Percentiles rank a stretch among this genome's conserved stretches.
Conservation (phyloP, 2,329 filamentous ascomycete genomes). For the Beauveria brongniartii region DNA sequence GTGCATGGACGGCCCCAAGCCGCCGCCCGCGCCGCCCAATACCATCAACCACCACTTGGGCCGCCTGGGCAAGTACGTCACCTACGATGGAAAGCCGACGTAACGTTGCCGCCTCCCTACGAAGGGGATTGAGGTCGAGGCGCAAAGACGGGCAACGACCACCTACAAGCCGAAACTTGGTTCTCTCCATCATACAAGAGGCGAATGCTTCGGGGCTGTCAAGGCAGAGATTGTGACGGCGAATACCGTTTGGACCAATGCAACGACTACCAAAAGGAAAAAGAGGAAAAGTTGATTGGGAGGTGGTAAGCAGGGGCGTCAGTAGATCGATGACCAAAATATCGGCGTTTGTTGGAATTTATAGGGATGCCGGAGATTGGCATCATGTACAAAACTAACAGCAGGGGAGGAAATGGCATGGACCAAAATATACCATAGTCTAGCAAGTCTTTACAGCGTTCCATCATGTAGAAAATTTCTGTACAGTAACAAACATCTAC, state of each 20-base stretch:
- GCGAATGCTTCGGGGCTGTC: no score
- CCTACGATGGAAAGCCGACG: conserved; percentile 29
- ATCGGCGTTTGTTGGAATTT: background rate
- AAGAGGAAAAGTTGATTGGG: no score
- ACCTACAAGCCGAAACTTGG: no score
- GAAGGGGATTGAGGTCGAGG: no score
- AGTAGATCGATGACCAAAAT: background rate
- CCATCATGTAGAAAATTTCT: background rate
- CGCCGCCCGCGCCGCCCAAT: conserved; percentile 44
- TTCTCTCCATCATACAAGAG: no score
- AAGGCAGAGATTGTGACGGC: no score
- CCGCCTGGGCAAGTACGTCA: conserved; percentile 67
- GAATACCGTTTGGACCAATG: background rate
- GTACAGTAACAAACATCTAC: conserved; percentile 1
- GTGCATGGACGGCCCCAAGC: conserved; percentile 74
- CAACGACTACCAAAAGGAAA: background rate
- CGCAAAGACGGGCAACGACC: no score
- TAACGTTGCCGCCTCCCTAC: conserved; percentile 12
- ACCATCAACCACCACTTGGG: conserved; percentile 90
- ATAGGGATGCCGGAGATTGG: background rate
- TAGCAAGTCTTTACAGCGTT: background rate
- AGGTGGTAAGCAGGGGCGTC: background rate
- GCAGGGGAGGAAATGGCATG: background rate
- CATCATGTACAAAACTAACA: conserved; percentile 2
- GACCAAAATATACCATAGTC: background rate